Evolutionary conservation across 495 filamentous ascomycete species (phyloP).

Genomic region (Aspergillus campestris): DNA sequence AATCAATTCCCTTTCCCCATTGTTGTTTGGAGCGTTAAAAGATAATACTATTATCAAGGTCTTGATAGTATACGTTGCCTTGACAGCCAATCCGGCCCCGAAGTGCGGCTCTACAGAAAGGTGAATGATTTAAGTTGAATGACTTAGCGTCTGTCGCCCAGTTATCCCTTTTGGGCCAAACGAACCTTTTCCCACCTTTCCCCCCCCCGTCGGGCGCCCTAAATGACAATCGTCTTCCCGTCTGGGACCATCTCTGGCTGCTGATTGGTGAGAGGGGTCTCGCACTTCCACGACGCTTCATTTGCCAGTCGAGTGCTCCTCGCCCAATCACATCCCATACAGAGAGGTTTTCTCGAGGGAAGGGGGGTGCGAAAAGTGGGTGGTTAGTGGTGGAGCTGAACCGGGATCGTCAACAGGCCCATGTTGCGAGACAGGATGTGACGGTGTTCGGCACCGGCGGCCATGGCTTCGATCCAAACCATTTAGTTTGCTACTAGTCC

Average conservation of each 20-base stretch:
- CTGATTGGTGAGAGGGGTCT: constrained; percentile 11
- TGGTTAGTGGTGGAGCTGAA: constrained; percentile 8
- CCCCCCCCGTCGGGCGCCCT: constrained; percentile 6
- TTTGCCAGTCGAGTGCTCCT: constrained; percentile 8
- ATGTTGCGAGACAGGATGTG: constrained; percentile 7
- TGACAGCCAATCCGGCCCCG: not conserved
- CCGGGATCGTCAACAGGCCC: constrained; percentile 17
- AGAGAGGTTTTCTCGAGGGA: constrained; percentile 9
- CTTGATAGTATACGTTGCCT: too few relatives aligned
- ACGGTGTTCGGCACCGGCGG: constrained; percentile 11
- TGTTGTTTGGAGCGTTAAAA: not conserved
- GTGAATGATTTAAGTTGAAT: constrained; percentile 4
- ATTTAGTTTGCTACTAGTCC: constrained; percentile 3
- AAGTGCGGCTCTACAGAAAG: constrained; percentile 14
- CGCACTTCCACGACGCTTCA: constrained; percentile 11
- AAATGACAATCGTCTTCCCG: constrained; percentile 11
- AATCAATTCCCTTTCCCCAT: too few relatives aligned
- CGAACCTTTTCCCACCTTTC: not conserved
- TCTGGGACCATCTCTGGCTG: constrained; percentile 5
- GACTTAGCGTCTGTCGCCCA: not conserved
- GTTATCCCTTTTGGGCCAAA: constrained; percentile 4
- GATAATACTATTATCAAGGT: not conserved
- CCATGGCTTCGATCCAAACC: constrained; percentile 5
- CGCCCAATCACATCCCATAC: constrained; percentile 10
- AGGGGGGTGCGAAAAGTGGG: not conserved